Evolutionary conservation across 805 yeast genomes (phyloP).

Genomic region (Starmerella kuoi): DNA sequence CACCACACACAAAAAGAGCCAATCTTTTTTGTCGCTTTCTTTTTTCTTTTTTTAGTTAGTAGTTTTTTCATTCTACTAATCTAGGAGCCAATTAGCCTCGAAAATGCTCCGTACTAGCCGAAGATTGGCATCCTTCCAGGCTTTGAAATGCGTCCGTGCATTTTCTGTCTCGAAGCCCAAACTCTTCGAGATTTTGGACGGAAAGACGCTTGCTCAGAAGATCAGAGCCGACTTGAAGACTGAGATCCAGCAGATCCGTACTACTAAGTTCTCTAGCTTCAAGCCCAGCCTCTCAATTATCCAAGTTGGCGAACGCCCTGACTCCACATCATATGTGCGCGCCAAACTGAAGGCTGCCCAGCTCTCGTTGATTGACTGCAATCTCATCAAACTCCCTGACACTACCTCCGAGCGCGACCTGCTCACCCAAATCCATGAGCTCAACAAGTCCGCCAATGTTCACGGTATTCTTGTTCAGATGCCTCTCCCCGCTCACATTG

Average conservation of each 20-base stretch:
- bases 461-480: constrained; percentile 84
- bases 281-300: constrained; percentile 68
- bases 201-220: constrained; percentile 42
- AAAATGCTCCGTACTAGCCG: not conserved
- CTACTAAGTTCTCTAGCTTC: constrained; percentile 37
- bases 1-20: too few relatives aligned
- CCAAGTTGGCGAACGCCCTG: constrained; percentile 86
- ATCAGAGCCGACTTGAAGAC: constrained; percentile 42
- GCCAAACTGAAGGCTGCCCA: constrained; percentile 83
- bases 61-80: too few relatives aligned
- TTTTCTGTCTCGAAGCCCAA: constrained; percentile 3
- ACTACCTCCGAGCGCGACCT: constrained; percentile 45
- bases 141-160: not conserved
- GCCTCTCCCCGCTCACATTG: constrained; percentile 72
- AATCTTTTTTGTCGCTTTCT: too few relatives aligned
- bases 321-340: constrained; percentile 81
- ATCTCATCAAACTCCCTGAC: constrained; percentile 51
- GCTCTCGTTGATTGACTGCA: constrained; percentile 65
- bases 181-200: constrained; percentile 37
- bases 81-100: too few relatives aligned
- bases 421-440: constrained; percentile 43
- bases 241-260: constrained; percentile 39
- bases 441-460: constrained; percentile 63
- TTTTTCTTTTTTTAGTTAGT: too few relatives aligned
- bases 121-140: not conserved